Evolutionary conservation across 108 stramenopile species (phyloP), one percentile per base, ranked within the genome.

Genomic region (Cyclotella baltica): DNA sequence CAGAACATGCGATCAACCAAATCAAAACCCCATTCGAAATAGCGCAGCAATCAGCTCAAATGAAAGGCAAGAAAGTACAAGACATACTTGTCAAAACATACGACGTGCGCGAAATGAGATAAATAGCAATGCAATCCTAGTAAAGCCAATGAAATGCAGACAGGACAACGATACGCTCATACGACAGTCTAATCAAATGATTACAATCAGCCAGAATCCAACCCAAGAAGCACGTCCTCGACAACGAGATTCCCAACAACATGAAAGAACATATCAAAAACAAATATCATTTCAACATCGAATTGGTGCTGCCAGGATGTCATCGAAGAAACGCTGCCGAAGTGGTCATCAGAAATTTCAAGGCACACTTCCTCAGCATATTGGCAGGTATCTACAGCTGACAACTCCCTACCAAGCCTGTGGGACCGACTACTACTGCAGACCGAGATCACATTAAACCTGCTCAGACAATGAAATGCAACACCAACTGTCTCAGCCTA

Each of bases 351-450:
- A n/a, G n/a, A n/a, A n/a, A n/a, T n/a, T n/a, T n/a, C n/a, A n/a
- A n/a, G n/a, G n/a, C n/a, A n/a, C 87, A 88, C 50, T 85, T 88
- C 67, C 73, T 83, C 46, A 52, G 83, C 1, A 48, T 63, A 22
- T 57, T 88, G 27, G 51, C 62, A 67, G 50, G 76, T 16, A 56
- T 57, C 15, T n/a, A n/a, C n/a, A n/a, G 70, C 74, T 43, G 47
- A 40, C 0, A 18, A 68, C 3, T 85, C 80, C 58, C 85, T 81
- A 1, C 8, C 75, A n/a, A n/a, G n/a, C n/a, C n/a, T n/a, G n/a
- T n/a, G n/a, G n/a, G n/a, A n/a, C n/a, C n/a, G n/a, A n/a, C n/a
- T n/a, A n/a, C n/a, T n/a, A n/a, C n/a, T n/a, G n/a, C n/a, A n/a
- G n/a, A n/a, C n/a, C n/a, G n/a, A 65, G 3, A 2, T 61, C 22